A percentile compares a stretch with the other conserved stretches of the same genome.
phyloP scores from a whole-genome alignment of 192 early-diverging fungal species.

The Dissophora globulifera region DNA sequence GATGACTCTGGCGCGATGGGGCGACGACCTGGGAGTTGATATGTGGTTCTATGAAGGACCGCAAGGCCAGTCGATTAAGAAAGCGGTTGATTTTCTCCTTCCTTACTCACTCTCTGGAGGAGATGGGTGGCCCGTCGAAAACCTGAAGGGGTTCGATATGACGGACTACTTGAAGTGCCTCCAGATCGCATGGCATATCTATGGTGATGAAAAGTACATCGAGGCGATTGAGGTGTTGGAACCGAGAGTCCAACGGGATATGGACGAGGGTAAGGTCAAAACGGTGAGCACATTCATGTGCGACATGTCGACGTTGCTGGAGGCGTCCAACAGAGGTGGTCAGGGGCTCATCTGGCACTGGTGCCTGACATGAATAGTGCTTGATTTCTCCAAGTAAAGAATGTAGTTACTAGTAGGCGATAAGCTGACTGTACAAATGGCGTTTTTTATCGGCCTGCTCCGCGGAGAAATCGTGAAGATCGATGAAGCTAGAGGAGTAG shows the following conservation, averaged over 20 bases:
- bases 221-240: slow-evolving; percentile 42
- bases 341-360: slow-evolving; percentile 52
- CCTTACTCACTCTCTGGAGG: slow-evolving; percentile 58
- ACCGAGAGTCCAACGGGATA: slow-evolving; percentile 44
- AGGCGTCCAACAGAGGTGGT: slow-evolving; percentile 32
- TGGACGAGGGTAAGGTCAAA: slow-evolving; percentile 52
- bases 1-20: slow-evolving; percentile 56
- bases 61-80: slow-evolving; percentile 57
- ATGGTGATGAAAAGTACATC: slow-evolving; percentile 58
- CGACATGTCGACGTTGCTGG: slow-evolving; percentile 42
- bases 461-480: no score
- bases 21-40: slow-evolving; percentile 52
- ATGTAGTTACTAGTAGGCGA: no score
- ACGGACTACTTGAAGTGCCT: slow-evolving; percentile 56
- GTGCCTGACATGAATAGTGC: slow-evolving; percentile 36
- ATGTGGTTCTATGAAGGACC: slow-evolving; percentile 59
- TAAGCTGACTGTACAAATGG: no score
- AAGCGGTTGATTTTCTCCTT: slow-evolving; percentile 64
- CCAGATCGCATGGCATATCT: slow-evolving; percentile 63
- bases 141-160: slow-evolving; percentile 56
- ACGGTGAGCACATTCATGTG: slow-evolving; percentile 49
- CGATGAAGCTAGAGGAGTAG: no score
- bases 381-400: no score
- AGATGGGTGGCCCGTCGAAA: slow-evolving; percentile 61
- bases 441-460: no score